Evolutionary conservation across 2,329 filamentous ascomycete genomes (phyloP), one percentile per base, ranked within the genome.

Genomic region (Phaeomoniella chlamydospora): DNA sequence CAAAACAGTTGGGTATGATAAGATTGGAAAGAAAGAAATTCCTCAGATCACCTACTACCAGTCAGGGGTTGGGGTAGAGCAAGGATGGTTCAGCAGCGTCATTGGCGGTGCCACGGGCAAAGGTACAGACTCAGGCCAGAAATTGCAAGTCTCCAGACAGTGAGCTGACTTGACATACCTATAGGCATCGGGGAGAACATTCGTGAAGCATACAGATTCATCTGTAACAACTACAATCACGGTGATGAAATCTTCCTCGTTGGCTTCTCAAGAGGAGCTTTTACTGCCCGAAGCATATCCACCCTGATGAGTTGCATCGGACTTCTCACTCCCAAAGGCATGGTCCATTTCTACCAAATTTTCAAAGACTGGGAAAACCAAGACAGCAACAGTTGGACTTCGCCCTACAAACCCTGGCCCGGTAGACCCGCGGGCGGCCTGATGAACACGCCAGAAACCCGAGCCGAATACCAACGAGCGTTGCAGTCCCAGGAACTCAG

Each of bases 261-360:
- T 16, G 55, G 55, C 6, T 58, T 58, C 35, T 57, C 53, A 3
- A 47, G 55, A 5, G 55, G 55, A 14, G 55, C 55, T 6, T 58
- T 57, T 39, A 57, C 54, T 5, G 55, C 53, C 10, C 48, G 56
- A 37, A 52, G 47, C 11, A 53, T 58, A 31, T 53, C 53, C 32
- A 49, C 51, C 16, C 37, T 58, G 29, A 56, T 58, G 38, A 47
- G 43, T 9, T 45, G 49, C 5, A 47, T 57, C 10, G 54, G 56
- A 2, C 45, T 58, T 15, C 42, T 54, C 18, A 49, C 45, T 3
- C 29, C 41, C n/a, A 44, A 41, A 31, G 47, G 47, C 10, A 37
- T 48, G 13, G 38, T 41, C 14, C 42, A 44, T 34, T 44, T 49
- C 31, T 38, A 43, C 17, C 42, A 43, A 29, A 43, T 49, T 9